These are phyloP conservation scores for Phytophthora citrophthora DNA, from an alignment of 352 stramenopile genomes.

Conservation along the genomic window DNA sequence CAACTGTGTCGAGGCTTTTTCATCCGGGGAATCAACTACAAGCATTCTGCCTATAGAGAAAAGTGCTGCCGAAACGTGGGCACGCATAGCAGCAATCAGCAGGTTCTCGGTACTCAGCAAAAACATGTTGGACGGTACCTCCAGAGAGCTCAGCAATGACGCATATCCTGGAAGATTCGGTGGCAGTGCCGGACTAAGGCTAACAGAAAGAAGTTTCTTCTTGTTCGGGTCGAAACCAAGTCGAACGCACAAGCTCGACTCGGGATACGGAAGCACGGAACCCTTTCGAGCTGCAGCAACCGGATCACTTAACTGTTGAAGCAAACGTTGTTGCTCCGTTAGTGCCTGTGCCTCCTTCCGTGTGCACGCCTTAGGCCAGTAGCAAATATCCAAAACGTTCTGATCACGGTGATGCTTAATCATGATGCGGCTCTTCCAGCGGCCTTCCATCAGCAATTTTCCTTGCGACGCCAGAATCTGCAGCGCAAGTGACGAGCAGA, in stretches of 20 bases:
- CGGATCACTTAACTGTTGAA: constrained; percentile 65
- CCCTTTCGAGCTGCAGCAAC: constrained; percentile 22
- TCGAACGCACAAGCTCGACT: constrained; percentile 76
- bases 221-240: constrained; percentile 66
- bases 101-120: constrained; percentile 77
- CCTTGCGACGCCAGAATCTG: constrained; percentile 80
- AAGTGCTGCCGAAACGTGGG: constrained; percentile 72
- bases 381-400: constrained; percentile 83
- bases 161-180: constrained; percentile 65
- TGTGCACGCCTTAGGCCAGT: constrained; percentile 78
- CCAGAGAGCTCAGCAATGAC: constrained; percentile 60
- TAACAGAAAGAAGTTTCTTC: constrained; percentile 68
- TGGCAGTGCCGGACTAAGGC: constrained; percentile 66
- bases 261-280: constrained; percentile 51
- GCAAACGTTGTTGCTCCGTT: constrained; percentile 68
- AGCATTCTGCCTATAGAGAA: constrained; percentile 78
- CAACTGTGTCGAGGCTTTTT: constrained; percentile 58
- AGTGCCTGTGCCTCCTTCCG: constrained; percentile 56
- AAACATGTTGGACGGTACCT: constrained; percentile 82
- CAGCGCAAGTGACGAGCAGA: constrained; percentile 79
- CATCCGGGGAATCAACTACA: constrained; percentile 68
- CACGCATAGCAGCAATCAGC: constrained; percentile 76
- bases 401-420: constrained; percentile 84
- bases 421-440: constrained; percentile 81
- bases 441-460: constrained; percentile 79